Percentiles rank a stretch among this genome's conserved stretches.
phyloP scores from a whole-genome alignment of 768 basidiomycete genomes.

The Tulasnella calospora region DNA sequence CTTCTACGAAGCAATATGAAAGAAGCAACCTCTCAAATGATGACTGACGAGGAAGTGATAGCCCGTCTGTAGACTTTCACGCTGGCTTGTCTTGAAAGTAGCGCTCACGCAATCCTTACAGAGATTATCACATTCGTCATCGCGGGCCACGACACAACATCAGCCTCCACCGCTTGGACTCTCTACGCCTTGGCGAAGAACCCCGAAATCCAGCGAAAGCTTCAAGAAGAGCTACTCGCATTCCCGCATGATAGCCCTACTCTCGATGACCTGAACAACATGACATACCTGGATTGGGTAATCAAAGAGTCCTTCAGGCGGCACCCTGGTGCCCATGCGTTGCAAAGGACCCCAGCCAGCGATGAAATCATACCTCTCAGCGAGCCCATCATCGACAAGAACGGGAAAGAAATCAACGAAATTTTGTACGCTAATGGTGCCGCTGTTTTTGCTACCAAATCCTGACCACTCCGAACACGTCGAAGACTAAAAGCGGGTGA shows the following conservation, averaged over 20 bases:
- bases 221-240: constrained; percentile 41
- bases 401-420: constrained; percentile 41
- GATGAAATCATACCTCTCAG: constrained; percentile 53
- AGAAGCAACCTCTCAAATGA: constrained; percentile 47
- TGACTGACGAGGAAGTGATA: constrained; percentile 61
- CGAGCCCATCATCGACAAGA: constrained; percentile 44
- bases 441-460: not conserved
- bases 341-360: constrained; percentile 44
- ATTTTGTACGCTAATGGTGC: constrained; percentile 37
- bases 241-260: constrained; percentile 28
- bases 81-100: not conserved
- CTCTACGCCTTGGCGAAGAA: constrained; percentile 36
- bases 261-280: constrained; percentile 32
- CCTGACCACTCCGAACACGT: not conserved
- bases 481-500: constrained; percentile 23
- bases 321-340: constrained; percentile 48
- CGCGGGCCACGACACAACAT: constrained; percentile 40
- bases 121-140: constrained; percentile 57
- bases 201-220: constrained; percentile 48
- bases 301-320: constrained; percentile 53
- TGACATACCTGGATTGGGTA: constrained; percentile 36
- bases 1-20: constrained; percentile 53
- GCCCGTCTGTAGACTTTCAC: constrained; percentile 37
- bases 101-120: constrained; percentile 24
- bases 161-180: constrained; percentile 6